Conservation (phyloP, 2,329 filamentous ascomycete species). For the Fragosphaeria purpurea region DNA sequence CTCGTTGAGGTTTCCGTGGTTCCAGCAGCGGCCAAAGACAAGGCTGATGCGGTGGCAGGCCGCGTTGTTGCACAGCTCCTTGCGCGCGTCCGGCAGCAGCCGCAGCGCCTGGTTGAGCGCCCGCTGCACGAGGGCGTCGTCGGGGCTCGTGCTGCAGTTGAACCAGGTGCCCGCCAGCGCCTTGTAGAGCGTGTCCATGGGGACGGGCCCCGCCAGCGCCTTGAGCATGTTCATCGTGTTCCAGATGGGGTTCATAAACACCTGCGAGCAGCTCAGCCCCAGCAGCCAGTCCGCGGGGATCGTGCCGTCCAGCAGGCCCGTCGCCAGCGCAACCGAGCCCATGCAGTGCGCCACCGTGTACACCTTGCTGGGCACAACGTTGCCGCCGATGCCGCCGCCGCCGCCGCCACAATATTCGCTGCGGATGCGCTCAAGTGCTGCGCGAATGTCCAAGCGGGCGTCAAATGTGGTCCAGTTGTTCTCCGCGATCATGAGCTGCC, state of each 20-base stretch:
- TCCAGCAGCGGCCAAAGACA: slow-evolving; percentile 55
- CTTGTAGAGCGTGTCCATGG: slow-evolving; percentile 40
- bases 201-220: slow-evolving; percentile 35
- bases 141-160: slow-evolving; percentile 35
- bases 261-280: slow-evolving; percentile 49
- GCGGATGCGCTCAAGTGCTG: slow-evolving; percentile 44
- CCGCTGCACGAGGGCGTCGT: slow-evolving; percentile 40
- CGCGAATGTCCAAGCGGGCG: slow-evolving; percentile 47
- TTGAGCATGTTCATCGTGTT: slow-evolving; percentile 46
- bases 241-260: slow-evolving; percentile 55
- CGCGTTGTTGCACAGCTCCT: slow-evolving; percentile 51
- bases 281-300: slow-evolving; percentile 47
- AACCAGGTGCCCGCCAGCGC: slow-evolving; percentile 44
- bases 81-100: slow-evolving; percentile 42
- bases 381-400: slow-evolving; percentile 4
- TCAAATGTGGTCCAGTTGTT: slow-evolving; percentile 50
- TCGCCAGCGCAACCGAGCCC: slow-evolving; percentile 48
- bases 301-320: slow-evolving; percentile 51
- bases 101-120: slow-evolving; percentile 45
- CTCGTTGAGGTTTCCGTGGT: slow-evolving; percentile 54
- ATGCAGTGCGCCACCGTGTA: slow-evolving; percentile 55
- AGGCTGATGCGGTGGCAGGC: slow-evolving; percentile 51
- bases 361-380: slow-evolving; percentile 22
- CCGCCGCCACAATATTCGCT: slow-evolving; percentile 20
- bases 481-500: slow-evolving; percentile 38